These are phyloP conservation scores for Nakataea oryzae DNA, from an alignment of 2,329 filamentous ascomycete species.

Conservation along the genomic window DNA sequence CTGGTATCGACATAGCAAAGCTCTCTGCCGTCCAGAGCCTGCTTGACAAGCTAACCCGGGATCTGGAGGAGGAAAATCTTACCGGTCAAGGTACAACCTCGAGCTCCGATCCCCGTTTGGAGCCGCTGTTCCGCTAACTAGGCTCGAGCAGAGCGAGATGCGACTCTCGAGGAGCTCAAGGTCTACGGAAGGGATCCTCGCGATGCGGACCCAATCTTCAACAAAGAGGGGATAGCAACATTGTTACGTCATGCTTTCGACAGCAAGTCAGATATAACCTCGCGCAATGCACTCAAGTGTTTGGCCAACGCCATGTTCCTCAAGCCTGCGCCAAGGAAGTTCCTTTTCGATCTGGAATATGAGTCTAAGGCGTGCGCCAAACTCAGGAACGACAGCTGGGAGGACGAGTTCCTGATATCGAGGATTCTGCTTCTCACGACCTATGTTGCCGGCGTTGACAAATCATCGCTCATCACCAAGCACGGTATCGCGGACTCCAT, in stretches of 20 bases:
- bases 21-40: slow-evolving; percentile 56
- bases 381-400: slow-evolving; percentile 61
- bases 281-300: slow-evolving; percentile 68
- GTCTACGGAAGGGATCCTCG: slow-evolving; percentile 62
- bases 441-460: slow-evolving; percentile 62
- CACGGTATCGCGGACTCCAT: slow-evolving; percentile 59
- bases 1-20: slow-evolving; percentile 41
- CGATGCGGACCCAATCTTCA: slow-evolving; percentile 74
- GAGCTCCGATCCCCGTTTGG: neutral
- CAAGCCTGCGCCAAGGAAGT: slow-evolving; percentile 55
- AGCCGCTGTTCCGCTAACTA: neutral
- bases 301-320: slow-evolving; percentile 78
- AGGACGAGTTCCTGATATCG: slow-evolving; percentile 81
- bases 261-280: slow-evolving; percentile 48
- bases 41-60: slow-evolving; percentile 45
- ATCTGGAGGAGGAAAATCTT: slow-evolving; percentile 50
- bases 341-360: slow-evolving; percentile 61
- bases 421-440: slow-evolving; percentile 72
- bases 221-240: slow-evolving; percentile 66
- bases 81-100: slow-evolving; percentile 41
- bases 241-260: slow-evolving; percentile 67
- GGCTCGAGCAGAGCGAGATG: slow-evolving; percentile 45
- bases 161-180: slow-evolving; percentile 60
- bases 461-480: slow-evolving; percentile 53
- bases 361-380: slow-evolving; percentile 57